Evolutionary conservation across 768 basidiomycete species (phyloP).

Genomic region (Austroboletus festivus): DNA sequence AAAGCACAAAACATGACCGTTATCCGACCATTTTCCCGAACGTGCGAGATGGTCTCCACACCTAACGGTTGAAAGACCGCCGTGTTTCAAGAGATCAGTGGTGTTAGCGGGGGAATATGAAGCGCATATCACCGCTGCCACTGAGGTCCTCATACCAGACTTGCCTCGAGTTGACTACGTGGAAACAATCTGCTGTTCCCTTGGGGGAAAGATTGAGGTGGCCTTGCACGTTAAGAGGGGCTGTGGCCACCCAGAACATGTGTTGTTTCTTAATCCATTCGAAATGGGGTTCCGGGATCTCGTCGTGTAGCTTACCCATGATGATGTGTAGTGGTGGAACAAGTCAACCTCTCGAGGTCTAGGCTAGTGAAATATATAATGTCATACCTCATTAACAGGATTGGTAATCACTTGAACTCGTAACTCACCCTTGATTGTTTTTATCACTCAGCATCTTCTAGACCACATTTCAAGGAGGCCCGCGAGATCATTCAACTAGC

Average conservation of each 20-base stretch:
- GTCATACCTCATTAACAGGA: too few species aligned
- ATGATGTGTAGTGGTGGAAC: background rate
- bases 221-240: slow-evolving; percentile 54
- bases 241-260: slow-evolving; percentile 70
- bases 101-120: background rate
- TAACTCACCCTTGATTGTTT: too few species aligned
- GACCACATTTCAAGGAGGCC: too few species aligned
- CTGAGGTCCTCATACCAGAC: slow-evolving; percentile 76
- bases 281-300: slow-evolving; percentile 52
- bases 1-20: slow-evolving; percentile 63
- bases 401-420: too few species aligned
- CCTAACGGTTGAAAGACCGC: slow-evolving; percentile 32
- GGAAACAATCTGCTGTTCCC: slow-evolving; percentile 61
- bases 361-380: background rate
- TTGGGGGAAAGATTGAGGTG: slow-evolving; percentile 72
- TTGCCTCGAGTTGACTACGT: slow-evolving; percentile 47
- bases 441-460: too few species aligned
- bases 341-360: background rate
- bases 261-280: slow-evolving; percentile 62
- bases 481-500: too few species aligned
- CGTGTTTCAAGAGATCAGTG: background rate
- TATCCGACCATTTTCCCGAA: slow-evolving; percentile 61
- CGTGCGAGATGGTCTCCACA: slow-evolving; percentile 59
- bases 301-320: slow-evolving; percentile 60
- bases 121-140: slow-evolving; percentile 52